Base-by-base conservation (phyloP, 495 filamentous ascomycete species). In the Amniculicola lignicola region DNA sequence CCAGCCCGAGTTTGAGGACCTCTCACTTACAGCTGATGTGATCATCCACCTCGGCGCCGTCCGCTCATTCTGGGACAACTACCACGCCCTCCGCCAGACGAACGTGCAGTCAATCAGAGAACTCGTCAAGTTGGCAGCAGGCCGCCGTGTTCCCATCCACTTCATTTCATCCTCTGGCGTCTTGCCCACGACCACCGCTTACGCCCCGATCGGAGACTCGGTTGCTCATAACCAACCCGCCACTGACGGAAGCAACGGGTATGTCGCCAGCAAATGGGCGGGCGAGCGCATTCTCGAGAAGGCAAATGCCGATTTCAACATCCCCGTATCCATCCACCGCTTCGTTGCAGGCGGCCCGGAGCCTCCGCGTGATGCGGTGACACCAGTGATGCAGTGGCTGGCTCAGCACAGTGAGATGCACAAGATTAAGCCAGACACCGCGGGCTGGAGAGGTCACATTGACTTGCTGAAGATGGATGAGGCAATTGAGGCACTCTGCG, bases 111-210 rank as follows among this genome's bases (percentile, higher is more conserved):
- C 59, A 0, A 53, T 28, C 0, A 46, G 50, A 33, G 46, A 42
- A 24, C 29, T 62, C 2, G 31, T 53, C 7, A 7, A 43, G 11
- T 12, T 62, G 2, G 52, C 52, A 7, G 27, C 42, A 12, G 31
- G 46, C 1, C 12, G 31, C 52, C 53, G 16, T 9, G 37, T n/a
- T 21, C 66, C 21, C 51, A 52, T 31, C 25, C 58, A 31, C 52
- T 50, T 61, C 57, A 61, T 61, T 54, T 67, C 23, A 62, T 62
- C 33, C 57, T 63, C 15, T 54, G 66, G 45, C 16, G 53, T 42
- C 64, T 16, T 46, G 14, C 42, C 43, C 3, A 11, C 12, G 16
- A 12, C n/a, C 16, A 21, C 4, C 5, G 40, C n/a, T 19, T 2
- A 5, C 4, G 16, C 40, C 4, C 15, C 5, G 14, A 14, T 4